phyloP scores from a whole-genome alignment of 179 eudicot genomes.

The Carnegiea gigantea region DNA sequence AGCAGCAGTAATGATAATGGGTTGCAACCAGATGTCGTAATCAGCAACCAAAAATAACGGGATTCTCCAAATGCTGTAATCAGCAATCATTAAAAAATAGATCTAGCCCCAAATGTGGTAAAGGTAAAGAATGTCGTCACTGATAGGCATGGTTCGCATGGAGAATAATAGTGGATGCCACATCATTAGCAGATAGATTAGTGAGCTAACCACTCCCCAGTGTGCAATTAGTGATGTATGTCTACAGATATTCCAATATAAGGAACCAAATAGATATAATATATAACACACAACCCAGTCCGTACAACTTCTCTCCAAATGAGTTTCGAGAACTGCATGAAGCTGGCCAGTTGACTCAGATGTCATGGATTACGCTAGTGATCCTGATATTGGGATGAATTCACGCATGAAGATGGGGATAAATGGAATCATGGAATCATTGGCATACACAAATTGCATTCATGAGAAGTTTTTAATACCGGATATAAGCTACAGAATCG shows the following conservation, averaged over 20 bases:
- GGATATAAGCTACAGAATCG: neutral
- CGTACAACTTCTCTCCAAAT: slow-evolving; percentile 5
- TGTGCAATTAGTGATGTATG: neutral
- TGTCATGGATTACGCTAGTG: slow-evolving; percentile 13
- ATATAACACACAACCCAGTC: neutral
- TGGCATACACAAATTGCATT: neutral
- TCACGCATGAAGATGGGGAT: slow-evolving; percentile 10
- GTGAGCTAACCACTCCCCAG: neutral
- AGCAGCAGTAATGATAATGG: neutral
- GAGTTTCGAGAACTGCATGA: neutral
- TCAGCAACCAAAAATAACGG: neutral
- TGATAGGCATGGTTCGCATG: neutral
- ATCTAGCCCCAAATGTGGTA: neutral
- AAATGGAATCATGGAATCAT: neutral
- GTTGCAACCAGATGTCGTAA: neutral
- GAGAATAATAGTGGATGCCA: slow-evolving; percentile 19
- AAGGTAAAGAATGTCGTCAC: slow-evolving; percentile 1
- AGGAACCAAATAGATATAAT: neutral
- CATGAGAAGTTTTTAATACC: neutral
- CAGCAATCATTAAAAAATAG: neutral
- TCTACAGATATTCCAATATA: neutral
- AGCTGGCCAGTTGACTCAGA: neutral
- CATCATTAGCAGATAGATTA: slow-evolving; percentile 16
- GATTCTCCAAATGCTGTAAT: neutral
- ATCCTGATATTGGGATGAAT: slow-evolving; percentile 9